phyloP scores from a whole-genome alignment of 257 asterid species.

The Ilex aquifolium region DNA sequence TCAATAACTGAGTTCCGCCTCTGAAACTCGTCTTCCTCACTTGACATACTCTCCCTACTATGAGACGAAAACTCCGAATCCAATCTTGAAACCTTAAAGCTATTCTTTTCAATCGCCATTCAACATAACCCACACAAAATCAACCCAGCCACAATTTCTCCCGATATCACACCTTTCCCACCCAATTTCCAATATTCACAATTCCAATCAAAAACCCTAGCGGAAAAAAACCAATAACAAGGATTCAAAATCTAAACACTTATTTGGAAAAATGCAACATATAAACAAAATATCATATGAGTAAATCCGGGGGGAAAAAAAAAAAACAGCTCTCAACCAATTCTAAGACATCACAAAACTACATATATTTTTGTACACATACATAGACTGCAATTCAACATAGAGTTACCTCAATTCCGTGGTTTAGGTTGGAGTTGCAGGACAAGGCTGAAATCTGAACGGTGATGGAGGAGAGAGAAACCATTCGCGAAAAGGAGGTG shows the following conservation, averaged over 20 bases:
- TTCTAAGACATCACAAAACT: too few species aligned
- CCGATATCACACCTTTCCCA: conserved; percentile 8
- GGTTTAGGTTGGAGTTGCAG: conserved; percentile 4
- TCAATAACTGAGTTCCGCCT: conserved; percentile 50
- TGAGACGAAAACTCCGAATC: conserved; percentile 67
- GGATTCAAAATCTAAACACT: conserved; percentile 1
- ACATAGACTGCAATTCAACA: conserved; percentile 13
- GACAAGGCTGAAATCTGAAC: conserved; percentile 15
- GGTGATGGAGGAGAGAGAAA: conserved; percentile 14
- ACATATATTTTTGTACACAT: not conserved
- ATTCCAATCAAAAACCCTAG: conserved; percentile 20
- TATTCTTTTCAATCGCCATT: conserved; percentile 96
- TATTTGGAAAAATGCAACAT: not conserved
- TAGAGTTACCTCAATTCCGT: conserved; percentile 33
- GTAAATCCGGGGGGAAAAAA: too few species aligned
- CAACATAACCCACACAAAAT: conserved; percentile 38
- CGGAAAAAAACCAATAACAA: conserved; percentile 3
- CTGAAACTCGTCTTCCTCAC: conserved; percentile 72
- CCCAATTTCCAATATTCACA: conserved; percentile 17
- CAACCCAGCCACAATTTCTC: conserved; percentile 3
- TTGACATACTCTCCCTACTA: conserved; percentile 67
- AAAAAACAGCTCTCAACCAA: too few species aligned
- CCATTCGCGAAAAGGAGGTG: conserved; percentile 24
- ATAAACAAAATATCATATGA: not conserved
- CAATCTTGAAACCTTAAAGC: conserved; percentile 63